A percentile compares a stretch with the other conserved stretches of the same genome.
phyloP scores from a whole-genome alignment of 768 basidiomycete species.

The Leccinum sublutescens region DNA sequence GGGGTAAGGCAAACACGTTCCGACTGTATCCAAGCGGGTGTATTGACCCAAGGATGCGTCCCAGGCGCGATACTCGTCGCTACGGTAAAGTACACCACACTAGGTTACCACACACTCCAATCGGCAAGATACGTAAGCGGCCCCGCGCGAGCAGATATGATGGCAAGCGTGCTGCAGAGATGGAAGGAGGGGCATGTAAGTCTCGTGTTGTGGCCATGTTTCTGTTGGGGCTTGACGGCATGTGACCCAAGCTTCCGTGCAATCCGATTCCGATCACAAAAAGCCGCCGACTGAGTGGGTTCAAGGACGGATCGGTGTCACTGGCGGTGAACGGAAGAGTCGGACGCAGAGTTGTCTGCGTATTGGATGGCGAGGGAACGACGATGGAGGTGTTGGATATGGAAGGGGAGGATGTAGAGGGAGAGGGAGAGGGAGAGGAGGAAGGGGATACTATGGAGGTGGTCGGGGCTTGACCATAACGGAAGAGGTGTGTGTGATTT shows the following conservation, averaged over 20 bases:
- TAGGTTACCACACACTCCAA: conserved; percentile 57
- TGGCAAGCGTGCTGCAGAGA: conserved; percentile 51
- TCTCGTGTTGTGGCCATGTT: conserved; percentile 32
- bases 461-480: conserved; percentile 22
- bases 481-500: conserved; percentile 9
- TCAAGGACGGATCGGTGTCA: conserved; percentile 50
- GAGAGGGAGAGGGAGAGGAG: conserved; percentile 41
- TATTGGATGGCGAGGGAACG: conserved; percentile 62
- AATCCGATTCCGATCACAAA: conserved; percentile 53
- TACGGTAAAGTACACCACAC: conserved; percentile 58
- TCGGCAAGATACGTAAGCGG: conserved; percentile 50
- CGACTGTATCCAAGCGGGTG: conserved; percentile 10
- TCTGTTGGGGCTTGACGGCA: conserved; percentile 33
- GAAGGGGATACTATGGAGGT: conserved; percentile 28
- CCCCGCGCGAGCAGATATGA: conserved; percentile 63
- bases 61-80: conserved; percentile 59
- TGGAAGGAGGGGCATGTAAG: conserved; percentile 67
- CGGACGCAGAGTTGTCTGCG: conserved; percentile 73
- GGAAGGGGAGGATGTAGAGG: conserved; percentile 59
- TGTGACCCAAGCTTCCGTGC: conserved; percentile 46
- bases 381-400: conserved; percentile 74
- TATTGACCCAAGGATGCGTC: conserved; percentile 34
- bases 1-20: conserved; percentile 43
- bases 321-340: conserved; percentile 73
- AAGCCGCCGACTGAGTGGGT: conserved; percentile 53